These are phyloP conservation scores for Closterium sp. DNA, from an alignment of 139 green algal genomes.

Conservation along the genomic window DNA sequence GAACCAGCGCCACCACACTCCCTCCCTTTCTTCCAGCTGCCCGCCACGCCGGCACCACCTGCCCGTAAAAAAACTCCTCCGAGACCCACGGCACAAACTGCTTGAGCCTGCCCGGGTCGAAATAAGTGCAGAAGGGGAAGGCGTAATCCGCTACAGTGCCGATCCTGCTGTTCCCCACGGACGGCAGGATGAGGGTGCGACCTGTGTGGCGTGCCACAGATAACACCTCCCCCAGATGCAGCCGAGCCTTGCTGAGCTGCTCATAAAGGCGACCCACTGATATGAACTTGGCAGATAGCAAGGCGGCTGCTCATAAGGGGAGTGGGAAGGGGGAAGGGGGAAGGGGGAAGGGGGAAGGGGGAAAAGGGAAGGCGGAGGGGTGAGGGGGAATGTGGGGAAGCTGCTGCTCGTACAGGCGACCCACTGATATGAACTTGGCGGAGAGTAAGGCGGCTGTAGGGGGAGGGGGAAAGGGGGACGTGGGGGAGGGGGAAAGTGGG, in stretches of 20 bases:
- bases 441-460: no score
- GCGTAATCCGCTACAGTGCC: not conserved
- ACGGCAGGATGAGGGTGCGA: not conserved
- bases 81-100: not conserved
- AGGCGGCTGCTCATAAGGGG: not conserved
- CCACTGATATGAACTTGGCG: no score
- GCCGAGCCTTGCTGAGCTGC: constrained; percentile 6
- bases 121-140: not conserved
- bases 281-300: not conserved
- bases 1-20: no score
- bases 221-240: not conserved
- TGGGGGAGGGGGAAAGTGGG: no score
- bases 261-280: not conserved
- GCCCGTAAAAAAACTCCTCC: not conserved
- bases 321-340: not conserved
- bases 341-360: not conserved
- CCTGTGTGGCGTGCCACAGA: not conserved
- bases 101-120: not conserved
- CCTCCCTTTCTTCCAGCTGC: no score
- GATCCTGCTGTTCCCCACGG: not conserved
- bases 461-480: no score
- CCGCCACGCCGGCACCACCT: not conserved
- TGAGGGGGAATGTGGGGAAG: not conserved
- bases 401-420: no score
- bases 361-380: no score